These are phyloP conservation scores for Aspergillus udagawae DNA, from an alignment of 2,329 filamentous ascomycete genomes.

Conservation along the genomic window DNA sequence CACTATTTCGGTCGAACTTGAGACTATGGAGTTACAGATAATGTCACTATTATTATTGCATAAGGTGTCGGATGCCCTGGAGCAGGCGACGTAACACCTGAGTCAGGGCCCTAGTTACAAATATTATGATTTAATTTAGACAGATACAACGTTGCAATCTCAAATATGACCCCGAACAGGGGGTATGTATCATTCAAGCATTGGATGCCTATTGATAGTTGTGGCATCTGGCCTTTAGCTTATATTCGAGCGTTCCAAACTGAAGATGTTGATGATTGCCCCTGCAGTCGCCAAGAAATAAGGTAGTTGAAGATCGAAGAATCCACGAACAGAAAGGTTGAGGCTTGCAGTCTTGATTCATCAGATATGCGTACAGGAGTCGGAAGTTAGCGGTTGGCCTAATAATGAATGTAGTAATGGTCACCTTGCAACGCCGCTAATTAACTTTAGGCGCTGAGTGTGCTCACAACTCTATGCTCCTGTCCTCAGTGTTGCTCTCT, in stretches of 20 bases:
- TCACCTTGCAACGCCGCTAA: background rate
- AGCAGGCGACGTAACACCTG: background rate
- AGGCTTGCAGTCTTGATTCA: background rate
- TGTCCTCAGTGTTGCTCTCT: background rate
- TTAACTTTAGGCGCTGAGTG: background rate
- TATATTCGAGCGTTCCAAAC: background rate
- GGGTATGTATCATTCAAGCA: background rate
- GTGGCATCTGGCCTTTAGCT: no score
- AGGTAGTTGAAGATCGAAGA: background rate
- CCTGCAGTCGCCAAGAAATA: background rate
- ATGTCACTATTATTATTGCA: background rate
- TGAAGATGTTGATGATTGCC: background rate
- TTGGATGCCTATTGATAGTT: no score
- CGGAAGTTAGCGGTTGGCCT: background rate
- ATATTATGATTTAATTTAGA: background rate
- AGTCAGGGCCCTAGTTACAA: background rate
- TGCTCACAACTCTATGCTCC: background rate
- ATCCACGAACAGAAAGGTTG: background rate
- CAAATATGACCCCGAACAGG: background rate
- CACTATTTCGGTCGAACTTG: background rate
- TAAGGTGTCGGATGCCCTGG: background rate
- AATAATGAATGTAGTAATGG: background rate
- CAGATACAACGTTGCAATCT: background rate
- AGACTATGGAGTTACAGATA: background rate
- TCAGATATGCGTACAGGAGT: background rate